These are phyloP conservation scores for Warburgia ugandensis DNA, from an alignment of 164 flowering plant species.

Conservation along the genomic window DNA sequence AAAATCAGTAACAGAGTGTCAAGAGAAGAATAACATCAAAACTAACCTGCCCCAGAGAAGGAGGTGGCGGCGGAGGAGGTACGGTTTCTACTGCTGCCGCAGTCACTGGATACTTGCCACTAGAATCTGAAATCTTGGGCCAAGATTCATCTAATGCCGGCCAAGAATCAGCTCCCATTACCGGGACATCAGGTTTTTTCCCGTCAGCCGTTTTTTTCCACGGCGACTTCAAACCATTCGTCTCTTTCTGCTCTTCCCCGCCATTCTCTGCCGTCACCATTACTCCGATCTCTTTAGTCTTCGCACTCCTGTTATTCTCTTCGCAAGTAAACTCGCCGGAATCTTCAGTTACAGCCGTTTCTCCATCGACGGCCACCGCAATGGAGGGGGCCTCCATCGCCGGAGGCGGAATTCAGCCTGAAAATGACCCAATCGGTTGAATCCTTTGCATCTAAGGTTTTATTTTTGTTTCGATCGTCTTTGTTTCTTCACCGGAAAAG, in stretches of 20 bases:
- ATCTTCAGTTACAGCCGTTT: too few species aligned
- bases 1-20: not conserved
- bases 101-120: constrained; percentile 2
- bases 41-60: constrained; percentile 7
- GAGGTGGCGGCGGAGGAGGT: constrained; percentile 13
- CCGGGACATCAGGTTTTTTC: constrained; percentile 21
- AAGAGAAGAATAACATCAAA: not conserved
- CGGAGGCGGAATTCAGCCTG: not conserved
- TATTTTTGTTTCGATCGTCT: too few species aligned
- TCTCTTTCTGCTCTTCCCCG: constrained; percentile 24
- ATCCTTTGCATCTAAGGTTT: not conserved
- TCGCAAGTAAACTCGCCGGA: too few species aligned
- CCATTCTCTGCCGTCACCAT: constrained; percentile 18
- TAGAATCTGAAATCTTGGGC: constrained; percentile 18
- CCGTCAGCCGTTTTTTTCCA: constrained; percentile 46
- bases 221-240: constrained; percentile 35
- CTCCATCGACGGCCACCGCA: constrained; percentile 2
- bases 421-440: not conserved
- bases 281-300: constrained; percentile 6
- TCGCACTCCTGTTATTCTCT: too few species aligned
- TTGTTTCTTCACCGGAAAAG: not conserved
- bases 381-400: constrained; percentile 15
- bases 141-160: constrained; percentile 44
- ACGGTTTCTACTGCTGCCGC: constrained; percentile 9
- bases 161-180: constrained; percentile 60